These are phyloP conservation scores for Wallacemonas sp. DNA, from an alignment of 208 protist species.

Conservation along the genomic window DNA sequence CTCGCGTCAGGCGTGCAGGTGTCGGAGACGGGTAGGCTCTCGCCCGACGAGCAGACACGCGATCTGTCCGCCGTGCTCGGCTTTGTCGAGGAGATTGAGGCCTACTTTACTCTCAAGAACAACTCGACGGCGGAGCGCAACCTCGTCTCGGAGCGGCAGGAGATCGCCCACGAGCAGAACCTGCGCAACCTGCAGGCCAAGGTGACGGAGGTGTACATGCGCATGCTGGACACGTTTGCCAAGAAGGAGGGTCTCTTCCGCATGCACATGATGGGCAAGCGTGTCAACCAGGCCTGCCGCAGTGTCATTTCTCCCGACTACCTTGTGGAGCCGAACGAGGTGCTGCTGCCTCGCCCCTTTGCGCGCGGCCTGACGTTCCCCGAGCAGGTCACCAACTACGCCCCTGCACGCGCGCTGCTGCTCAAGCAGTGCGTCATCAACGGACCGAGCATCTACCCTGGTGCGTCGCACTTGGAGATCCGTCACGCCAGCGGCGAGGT, in stretches of 20 bases:
- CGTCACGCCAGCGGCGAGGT: slow-evolving; percentile 70
- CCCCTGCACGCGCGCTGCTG: slow-evolving; percentile 71
- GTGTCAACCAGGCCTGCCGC: slow-evolving; percentile 99
- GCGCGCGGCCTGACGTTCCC: slow-evolving; percentile 97
- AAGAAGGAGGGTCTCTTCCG: slow-evolving; percentile 99
- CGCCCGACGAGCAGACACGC: slow-evolving; percentile 67
- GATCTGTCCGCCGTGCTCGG: slow-evolving; percentile 72
- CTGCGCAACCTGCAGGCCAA: slow-evolving; percentile 85
- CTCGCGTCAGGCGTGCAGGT: slow-evolving; percentile 81
- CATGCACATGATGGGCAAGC: slow-evolving; percentile 99
- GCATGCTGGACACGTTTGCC: slow-evolving; percentile 93
- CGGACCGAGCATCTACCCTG: slow-evolving; percentile 97
- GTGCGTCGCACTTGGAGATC: slow-evolving; percentile 96
- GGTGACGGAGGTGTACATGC: slow-evolving; percentile 80
- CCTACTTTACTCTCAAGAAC: slow-evolving; percentile 70
- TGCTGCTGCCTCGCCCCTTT: slow-evolving; percentile 93
- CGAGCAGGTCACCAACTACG: slow-evolving; percentile 88
- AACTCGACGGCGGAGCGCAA: slow-evolving; percentile 57
- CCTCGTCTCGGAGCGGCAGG: slow-evolving; percentile 44
- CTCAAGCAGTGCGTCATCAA: slow-evolving; percentile 97
- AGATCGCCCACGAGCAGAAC: slow-evolving; percentile 82
- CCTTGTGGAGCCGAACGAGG: slow-evolving; percentile 96
- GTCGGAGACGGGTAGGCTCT: slow-evolving; percentile 57
- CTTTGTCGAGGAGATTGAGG: slow-evolving; percentile 86
- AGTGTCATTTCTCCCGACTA: slow-evolving; percentile 99